phyloP scores from a whole-genome alignment of 1,284 basidiomycete species.

The Cystobasidium slooffiae region DNA sequence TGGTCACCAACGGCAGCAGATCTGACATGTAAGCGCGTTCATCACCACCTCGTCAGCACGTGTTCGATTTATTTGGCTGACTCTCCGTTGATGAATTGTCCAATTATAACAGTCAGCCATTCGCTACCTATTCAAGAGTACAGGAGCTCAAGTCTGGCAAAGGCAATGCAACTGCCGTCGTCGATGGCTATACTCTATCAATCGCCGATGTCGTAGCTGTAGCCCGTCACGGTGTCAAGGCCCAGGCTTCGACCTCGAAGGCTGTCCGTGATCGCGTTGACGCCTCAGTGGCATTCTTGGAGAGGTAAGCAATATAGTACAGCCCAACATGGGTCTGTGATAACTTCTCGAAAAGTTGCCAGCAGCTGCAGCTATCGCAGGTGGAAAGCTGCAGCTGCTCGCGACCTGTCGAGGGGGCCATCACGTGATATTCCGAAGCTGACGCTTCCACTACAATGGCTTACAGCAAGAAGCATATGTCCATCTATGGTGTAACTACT shows the following conservation, averaged over 20 bases:
- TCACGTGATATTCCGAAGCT: background rate
- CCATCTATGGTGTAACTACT: conserved; percentile 76
- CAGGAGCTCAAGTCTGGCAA: conserved; percentile 15
- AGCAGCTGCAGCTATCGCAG: background rate
- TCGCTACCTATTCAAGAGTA: conserved; percentile 13
- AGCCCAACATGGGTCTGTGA: no score
- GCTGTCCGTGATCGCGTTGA: conserved; percentile 68
- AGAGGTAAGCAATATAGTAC: conserved; percentile 40
- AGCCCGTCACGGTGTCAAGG: conserved; percentile 66
- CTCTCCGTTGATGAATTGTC: background rate
- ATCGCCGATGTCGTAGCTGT: conserved; percentile 73
- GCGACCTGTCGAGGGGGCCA: no score
- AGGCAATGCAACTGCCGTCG: conserved; percentile 59
- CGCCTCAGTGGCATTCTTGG: conserved; percentile 55
- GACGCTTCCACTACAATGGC: background rate
- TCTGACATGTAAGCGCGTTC: conserved; percentile 8
- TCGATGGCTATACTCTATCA: conserved; percentile 72
- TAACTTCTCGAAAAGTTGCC: no score
- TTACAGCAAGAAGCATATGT: conserved; percentile 32
- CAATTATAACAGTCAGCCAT: conserved; percentile 28
- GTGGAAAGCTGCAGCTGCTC: no score
- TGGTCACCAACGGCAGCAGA: conserved; percentile 36
- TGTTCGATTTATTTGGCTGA: background rate
- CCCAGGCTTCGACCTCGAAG: conserved; percentile 56
- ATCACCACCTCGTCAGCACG: background rate